Base-by-base conservation (phyloP, 106 monocot species). In the Dendrobium huoshanense region DNA sequence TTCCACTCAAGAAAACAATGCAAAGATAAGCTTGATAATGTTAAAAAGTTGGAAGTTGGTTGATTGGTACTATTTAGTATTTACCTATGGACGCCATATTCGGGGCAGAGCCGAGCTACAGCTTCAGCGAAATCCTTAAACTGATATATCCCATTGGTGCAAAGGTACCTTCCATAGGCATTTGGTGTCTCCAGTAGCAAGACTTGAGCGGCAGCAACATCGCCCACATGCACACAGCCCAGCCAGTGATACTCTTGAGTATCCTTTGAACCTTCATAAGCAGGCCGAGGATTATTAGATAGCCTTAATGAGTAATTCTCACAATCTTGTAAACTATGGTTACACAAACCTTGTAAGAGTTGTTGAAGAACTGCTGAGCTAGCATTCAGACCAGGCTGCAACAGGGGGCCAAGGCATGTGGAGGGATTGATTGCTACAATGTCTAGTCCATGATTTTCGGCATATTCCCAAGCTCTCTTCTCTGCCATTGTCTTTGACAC, bases 71-170 rank as follows among this genome's bases (percentile, higher is more conserved):
- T 18, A 75, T 8, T 65, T 33, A 2, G 6, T 18, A 75, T 8
- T 65, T 82, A 87, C 87, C 87, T 83, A 31, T 87, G 79, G 9
- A 90, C 78, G 64, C 81, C 86, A 73, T 85, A 88, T 16, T 61
- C 85, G 9, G 85, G 90, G 43, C 81, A 88, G 25, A 86, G 49
- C 47, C 51, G 81, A 16, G 84, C 78, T 2, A 88, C 88, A 58
- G 64, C 77, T 72, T 88, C 86, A 45, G 88, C 84, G 72, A 88
- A 90, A 18, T 90, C 88, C 42, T 81, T 83, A 40, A 88, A 90
- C 70, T 90, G 88, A 80, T 80, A 90, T 65, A 90, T 86, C 3
- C 88, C 90, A 72, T 90, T 86, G 11, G 88, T 90, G 75, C 90
- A 90, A 1, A 90, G 67, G 76, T 88, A 77, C 47, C 90, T 87